phyloP scores from a whole-genome alignment of 345 rosid species.

The Eucalyptus virginea region DNA sequence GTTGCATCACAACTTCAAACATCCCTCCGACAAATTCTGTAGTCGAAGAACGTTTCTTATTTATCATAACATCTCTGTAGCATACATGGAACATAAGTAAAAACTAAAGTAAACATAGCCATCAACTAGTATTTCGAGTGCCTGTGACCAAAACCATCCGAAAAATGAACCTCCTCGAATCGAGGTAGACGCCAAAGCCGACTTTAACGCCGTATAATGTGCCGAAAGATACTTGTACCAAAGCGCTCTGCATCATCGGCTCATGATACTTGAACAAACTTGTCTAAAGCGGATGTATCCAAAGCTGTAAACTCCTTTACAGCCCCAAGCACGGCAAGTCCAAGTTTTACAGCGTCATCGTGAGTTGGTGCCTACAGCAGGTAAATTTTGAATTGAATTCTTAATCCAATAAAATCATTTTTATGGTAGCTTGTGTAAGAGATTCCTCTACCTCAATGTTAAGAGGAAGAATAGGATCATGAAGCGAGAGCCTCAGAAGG shows the following conservation, averaged over 20 bases:
- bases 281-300: slow-evolving; percentile 73
- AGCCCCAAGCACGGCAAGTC: slow-evolving; percentile 18
- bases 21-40: not conserved
- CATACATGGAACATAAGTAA: too few relatives aligned
- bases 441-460: slow-evolving; percentile 67
- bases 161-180: not conserved
- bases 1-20: not conserved
- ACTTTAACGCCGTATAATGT: not conserved
- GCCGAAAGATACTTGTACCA: not conserved
- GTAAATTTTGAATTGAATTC: not conserved
- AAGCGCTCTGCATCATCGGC: not conserved
- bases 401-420: not conserved
- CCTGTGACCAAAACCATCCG: not conserved
- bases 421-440: not conserved
- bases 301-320: slow-evolving; percentile 62
- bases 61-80: too few relatives aligned
- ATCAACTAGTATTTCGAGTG: too few relatives aligned
- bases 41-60: too few relatives aligned
- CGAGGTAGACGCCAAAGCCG: not conserved
- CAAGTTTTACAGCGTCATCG: slow-evolving; percentile 46
- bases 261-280: slow-evolving; percentile 17
- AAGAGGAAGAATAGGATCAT: slow-evolving; percentile 62
- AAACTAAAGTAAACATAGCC: too few relatives aligned
- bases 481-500: slow-evolving; percentile 51
- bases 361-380: slow-evolving; percentile 51